Conservation (phyloP, 225 moss, liverwort and hornwort genomes). For the Pseudoscleropodium purum region DNA sequence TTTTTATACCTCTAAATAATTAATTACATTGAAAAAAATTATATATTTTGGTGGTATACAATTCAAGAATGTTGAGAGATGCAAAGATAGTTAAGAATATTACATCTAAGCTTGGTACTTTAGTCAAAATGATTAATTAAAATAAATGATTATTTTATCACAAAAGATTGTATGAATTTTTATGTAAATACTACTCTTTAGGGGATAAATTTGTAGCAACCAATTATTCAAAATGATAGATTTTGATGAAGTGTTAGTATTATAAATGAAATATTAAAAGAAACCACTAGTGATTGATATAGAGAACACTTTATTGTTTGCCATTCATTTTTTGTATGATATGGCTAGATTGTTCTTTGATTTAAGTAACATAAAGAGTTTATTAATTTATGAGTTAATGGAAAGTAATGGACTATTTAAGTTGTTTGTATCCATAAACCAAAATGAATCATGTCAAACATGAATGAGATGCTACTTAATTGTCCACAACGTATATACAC, state of each 20-base stretch:
- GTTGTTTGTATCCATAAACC: neutral
- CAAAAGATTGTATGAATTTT: neutral
- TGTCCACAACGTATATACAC: neutral
- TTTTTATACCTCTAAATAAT: neutral
- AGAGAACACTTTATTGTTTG: neutral
- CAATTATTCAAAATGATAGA: neutral
- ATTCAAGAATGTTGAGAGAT: neutral
- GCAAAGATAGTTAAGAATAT: no score
- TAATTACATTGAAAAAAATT: no score
- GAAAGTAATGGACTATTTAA: no score
- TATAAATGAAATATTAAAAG: neutral
- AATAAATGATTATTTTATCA: neutral
- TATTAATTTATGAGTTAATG: neutral
- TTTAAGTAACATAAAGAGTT: neutral
- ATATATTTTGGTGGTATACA: neutral
- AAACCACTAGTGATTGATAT: accelerated
- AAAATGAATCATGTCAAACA: neutral
- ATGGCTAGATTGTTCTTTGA: neutral
- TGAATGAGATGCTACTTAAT: no score
- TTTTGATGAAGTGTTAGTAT: neutral
- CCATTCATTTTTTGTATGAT: neutral
- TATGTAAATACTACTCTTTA: neutral
- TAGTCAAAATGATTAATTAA: neutral
- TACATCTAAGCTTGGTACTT: neutral
- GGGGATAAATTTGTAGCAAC: neutral